A percentile compares a stretch with the other conserved stretches of the same genome.
phyloP scores from a whole-genome alignment of 805 yeast genomes.

The Priceomyces haplophilus region DNA sequence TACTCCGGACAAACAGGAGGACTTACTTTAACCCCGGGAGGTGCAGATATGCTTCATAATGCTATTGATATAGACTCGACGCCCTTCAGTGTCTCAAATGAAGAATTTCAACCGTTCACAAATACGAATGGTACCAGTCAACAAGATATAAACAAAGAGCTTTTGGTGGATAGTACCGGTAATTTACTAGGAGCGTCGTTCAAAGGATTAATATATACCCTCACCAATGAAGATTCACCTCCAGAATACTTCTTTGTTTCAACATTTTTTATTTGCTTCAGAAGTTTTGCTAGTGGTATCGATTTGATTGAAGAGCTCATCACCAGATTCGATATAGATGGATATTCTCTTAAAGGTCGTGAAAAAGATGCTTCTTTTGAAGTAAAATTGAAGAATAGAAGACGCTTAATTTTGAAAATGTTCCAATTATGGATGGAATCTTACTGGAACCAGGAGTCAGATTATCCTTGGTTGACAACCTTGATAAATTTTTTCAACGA shows the following conservation, averaged over 20 bases:
- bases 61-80: slow-evolving; percentile 26
- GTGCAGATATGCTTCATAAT: slow-evolving; percentile 43
- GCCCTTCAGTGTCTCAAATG: slow-evolving; percentile 32
- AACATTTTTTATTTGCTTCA: slow-evolving; percentile 73
- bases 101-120: slow-evolving; percentile 36
- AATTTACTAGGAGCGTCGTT: slow-evolving; percentile 67
- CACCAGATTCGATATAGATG: slow-evolving; percentile 56
- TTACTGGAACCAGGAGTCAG: slow-evolving; percentile 72
- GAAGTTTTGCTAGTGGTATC: slow-evolving; percentile 64
- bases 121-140: slow-evolving; percentile 10
- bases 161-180: slow-evolving; percentile 50
- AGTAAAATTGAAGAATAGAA: slow-evolving; percentile 50
- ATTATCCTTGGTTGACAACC: slow-evolving; percentile 61
- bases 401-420: slow-evolving; percentile 64
- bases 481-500: slow-evolving; percentile 78
- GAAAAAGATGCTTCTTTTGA: slow-evolving; percentile 24
- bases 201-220: slow-evolving; percentile 59
- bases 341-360: slow-evolving; percentile 18
- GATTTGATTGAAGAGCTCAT: slow-evolving; percentile 69
- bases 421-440: slow-evolving; percentile 87
- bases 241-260: slow-evolving; percentile 69
- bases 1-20: slow-evolving; percentile 51
- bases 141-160: slow-evolving; percentile 40
- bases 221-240: slow-evolving; percentile 63
- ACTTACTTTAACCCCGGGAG: slow-evolving; percentile 46